Evolutionary conservation across 306 rosid species (phyloP).

Genomic region (Cucumis melo): DNA sequence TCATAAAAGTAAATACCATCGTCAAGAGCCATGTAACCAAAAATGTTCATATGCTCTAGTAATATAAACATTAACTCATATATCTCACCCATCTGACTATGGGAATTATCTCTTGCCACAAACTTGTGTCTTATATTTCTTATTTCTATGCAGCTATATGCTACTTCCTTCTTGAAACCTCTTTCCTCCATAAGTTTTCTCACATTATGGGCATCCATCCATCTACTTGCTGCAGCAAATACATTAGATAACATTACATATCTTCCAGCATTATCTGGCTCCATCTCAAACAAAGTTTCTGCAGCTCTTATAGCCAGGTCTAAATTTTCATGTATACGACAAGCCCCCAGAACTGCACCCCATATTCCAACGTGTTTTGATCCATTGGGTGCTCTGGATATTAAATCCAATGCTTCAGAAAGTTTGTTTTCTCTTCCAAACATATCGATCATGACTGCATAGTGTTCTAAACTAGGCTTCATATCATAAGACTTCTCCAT

Average conservation of each 20-base stretch:
- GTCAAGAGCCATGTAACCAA: slow-evolving; percentile 27
- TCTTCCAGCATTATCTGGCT: slow-evolving; percentile 46
- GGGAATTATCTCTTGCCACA: slow-evolving; percentile 36
- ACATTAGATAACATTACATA: slow-evolving; percentile 51
- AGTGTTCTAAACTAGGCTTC: slow-evolving; percentile 34
- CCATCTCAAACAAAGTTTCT: slow-evolving; percentile 39
- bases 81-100: slow-evolving; percentile 34
- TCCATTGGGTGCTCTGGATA: slow-evolving; percentile 24
- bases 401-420: slow-evolving; percentile 29
- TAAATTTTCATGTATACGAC: slow-evolving; percentile 40
- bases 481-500: slow-evolving; percentile 32
- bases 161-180: slow-evolving; percentile 40
- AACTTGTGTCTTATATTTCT: slow-evolving; percentile 34
- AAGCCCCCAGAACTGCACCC: slow-evolving; percentile 56
- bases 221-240: slow-evolving; percentile 46
- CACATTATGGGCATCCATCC: slow-evolving; percentile 33
- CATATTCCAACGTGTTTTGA: slow-evolving; percentile 32
- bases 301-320: slow-evolving; percentile 40
- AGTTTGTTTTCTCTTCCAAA: slow-evolving; percentile 53
- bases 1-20: slow-evolving; percentile 14
- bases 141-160: slow-evolving; percentile 47
- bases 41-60: slow-evolving; percentile 33
- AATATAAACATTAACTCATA: slow-evolving; percentile 21
- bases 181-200: slow-evolving; percentile 33
- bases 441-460: slow-evolving; percentile 45